Evolutionary conservation across 2,329 filamentous ascomycete genomes (phyloP), one percentile per base, ranked within the genome.

Genomic region (Aspergillus novoparasiticus): DNA sequence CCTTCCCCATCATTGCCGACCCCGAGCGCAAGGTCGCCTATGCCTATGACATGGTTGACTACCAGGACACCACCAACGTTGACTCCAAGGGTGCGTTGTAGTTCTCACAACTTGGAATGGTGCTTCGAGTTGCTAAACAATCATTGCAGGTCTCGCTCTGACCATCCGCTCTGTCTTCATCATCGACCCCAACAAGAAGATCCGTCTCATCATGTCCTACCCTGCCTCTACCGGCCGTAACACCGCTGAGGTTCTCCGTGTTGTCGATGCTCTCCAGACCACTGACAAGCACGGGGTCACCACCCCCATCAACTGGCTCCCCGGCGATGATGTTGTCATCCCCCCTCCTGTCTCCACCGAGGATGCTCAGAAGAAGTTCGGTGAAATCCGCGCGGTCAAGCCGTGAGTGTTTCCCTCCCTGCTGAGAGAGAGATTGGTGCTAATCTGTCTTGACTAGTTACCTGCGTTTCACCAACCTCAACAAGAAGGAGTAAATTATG

Each of bases 161-260:
- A 97, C 94, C 73, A 96, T 97, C 82, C 92, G 94, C 75, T 93
- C 91, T 71, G 94, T 97, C 77, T 97, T 96, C 85, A 86, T 97
- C 82, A 96, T 97, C 78, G 93, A 97, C 83, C 93, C 94, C 69
- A 89, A 87, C 82, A 97, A 97, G 89, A 94, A 90, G 79, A 95
- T 97, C 82, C 90, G 94, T 72, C 88, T 94, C 78, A 96, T 93
- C 78, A 92, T 97, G 84, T 90, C 92, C 77, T 97, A 97, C 85
- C 94, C 94, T 55, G 94, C 94, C 67, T 94, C 90, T 63, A 96
- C 93, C 46, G 94, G 94, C 80, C 89, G 91, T 77, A 94, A 93
- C 85, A 89, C 90, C 69, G 85, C 87, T 71, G 91, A 93, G 84
- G 89, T 94, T 57, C 87, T 94, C 73, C 89, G 91, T 75, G 89